Conservation (phyloP, 2,329 filamentous ascomycete species). For the Venturia oleaginea region DNA sequence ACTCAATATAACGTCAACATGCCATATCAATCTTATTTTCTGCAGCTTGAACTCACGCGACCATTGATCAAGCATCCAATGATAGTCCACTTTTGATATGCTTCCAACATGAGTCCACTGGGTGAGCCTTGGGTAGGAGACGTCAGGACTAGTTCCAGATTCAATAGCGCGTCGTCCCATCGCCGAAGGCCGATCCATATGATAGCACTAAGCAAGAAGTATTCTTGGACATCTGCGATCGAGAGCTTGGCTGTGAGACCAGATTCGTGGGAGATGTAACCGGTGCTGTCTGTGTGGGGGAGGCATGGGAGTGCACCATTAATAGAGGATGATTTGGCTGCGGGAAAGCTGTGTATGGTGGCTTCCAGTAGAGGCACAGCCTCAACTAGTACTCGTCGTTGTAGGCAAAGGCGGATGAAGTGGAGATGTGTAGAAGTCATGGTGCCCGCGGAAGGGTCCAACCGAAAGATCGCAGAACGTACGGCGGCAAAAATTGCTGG, state of each 20-base stretch:
- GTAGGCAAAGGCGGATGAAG: constrained; percentile 49
- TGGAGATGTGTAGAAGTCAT: constrained; percentile 56
- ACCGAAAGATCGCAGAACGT: constrained; percentile 48
- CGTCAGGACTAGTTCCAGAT: constrained; percentile 46
- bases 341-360: constrained; percentile 57
- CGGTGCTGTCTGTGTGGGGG: constrained; percentile 35
- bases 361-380: constrained; percentile 55
- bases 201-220: constrained; percentile 42
- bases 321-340: constrained; percentile 19
- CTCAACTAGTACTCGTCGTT: constrained; percentile 43
- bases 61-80: constrained; percentile 65
- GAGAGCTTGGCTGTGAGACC: constrained; percentile 50
- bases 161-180: constrained; percentile 35
- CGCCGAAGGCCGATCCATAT: constrained; percentile 37
- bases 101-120: constrained; percentile 75
- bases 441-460: constrained; percentile 58
- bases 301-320: constrained; percentile 33
- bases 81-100: constrained; percentile 86
- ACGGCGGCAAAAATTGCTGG: constrained; percentile 27
- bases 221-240: constrained; percentile 44
- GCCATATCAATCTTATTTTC: background rate
- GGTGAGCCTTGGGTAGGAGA: constrained; percentile 56
- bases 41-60: constrained; percentile 33
- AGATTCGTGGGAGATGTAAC: constrained; percentile 52
- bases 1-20: background rate